These are phyloP conservation scores for Diplogelasinospora grovesii DNA, from an alignment of 495 filamentous ascomycete genomes.

Conservation along the genomic window DNA sequence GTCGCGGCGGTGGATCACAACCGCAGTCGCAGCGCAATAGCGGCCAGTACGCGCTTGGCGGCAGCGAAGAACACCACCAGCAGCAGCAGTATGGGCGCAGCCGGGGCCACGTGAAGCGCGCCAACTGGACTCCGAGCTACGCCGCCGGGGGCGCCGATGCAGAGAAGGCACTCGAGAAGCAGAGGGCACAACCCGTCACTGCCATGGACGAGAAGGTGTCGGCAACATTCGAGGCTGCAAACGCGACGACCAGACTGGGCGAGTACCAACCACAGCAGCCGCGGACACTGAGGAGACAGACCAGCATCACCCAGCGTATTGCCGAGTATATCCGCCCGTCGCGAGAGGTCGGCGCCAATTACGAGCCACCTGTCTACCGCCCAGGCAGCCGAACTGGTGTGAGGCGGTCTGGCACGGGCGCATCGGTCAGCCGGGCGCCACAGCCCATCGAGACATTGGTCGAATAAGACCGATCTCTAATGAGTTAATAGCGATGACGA, in stretches of 20 bases:
- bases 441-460: constrained; percentile 1
- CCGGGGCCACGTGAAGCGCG: constrained; percentile 6
- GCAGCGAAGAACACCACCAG: constrained; percentile 1
- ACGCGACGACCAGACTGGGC: background rate
- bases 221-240: background rate
- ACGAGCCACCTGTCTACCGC: background rate
- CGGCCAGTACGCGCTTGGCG: constrained; percentile 1
- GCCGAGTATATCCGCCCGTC: constrained; percentile 25
- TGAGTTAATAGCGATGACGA: too few relatives aligned
- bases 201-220: background rate
- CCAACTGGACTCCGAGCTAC: constrained; percentile 14
- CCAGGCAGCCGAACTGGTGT: constrained; percentile 2
- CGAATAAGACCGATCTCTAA: too few relatives aligned
- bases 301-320: constrained; percentile 21
- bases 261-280: constrained; percentile 5
- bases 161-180: constrained; percentile 1
- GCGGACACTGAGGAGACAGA: constrained; percentile 16
- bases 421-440: background rate
- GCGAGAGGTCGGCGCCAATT: background rate
- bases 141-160: background rate
- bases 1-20: background rate
- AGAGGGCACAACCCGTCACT: too few relatives aligned
- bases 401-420: background rate
- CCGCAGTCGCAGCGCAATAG: constrained; percentile 6
- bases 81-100: background rate